Evolutionary conservation across 192 early-diverging fungal species (phyloP).

Genomic region (Rhizophagus sp.): DNA sequence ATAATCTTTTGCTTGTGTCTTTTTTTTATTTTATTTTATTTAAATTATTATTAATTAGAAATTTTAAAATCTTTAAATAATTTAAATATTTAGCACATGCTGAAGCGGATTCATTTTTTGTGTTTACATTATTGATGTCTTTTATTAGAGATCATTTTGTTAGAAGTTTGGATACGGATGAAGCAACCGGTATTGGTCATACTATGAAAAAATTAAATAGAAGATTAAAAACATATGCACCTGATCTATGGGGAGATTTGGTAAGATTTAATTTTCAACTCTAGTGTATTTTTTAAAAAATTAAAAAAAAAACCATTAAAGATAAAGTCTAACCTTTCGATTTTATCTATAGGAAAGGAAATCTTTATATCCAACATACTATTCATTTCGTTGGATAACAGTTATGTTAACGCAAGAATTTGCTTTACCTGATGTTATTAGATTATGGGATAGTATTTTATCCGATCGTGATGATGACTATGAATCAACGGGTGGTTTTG

Average conservation of each 20-base stretch:
- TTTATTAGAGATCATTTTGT: constrained; percentile 83
- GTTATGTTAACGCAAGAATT: constrained; percentile 76
- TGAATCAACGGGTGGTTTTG: constrained; percentile 44
- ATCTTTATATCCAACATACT: constrained; percentile 69
- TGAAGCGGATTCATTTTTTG: constrained; percentile 80
- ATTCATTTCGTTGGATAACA: constrained; percentile 82
- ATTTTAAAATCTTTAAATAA: not conserved
- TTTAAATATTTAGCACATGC: constrained; percentile 53
- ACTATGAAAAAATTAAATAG: constrained; percentile 61
- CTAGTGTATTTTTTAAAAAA: not conserved
- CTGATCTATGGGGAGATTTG: constrained; percentile 62
- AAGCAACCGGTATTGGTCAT: constrained; percentile 58
- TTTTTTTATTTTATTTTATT: too few relatives aligned
- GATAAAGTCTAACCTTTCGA: too few relatives aligned
- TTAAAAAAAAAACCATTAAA: too few relatives aligned
- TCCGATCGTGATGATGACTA: constrained; percentile 57
- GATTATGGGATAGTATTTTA: constrained; percentile 79
- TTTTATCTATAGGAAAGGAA: constrained; percentile 41
- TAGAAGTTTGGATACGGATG: constrained; percentile 64
- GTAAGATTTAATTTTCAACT: constrained; percentile 4
- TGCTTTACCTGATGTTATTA: constrained; percentile 73
- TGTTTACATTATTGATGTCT: constrained; percentile 70
- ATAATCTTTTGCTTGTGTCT: too few relatives aligned
- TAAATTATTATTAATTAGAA: not conserved
- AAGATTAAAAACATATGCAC: constrained; percentile 55